phyloP scores from a whole-genome alignment of 2,329 filamentous ascomycete species.

The Ascochyta clinopodiicola region DNA sequence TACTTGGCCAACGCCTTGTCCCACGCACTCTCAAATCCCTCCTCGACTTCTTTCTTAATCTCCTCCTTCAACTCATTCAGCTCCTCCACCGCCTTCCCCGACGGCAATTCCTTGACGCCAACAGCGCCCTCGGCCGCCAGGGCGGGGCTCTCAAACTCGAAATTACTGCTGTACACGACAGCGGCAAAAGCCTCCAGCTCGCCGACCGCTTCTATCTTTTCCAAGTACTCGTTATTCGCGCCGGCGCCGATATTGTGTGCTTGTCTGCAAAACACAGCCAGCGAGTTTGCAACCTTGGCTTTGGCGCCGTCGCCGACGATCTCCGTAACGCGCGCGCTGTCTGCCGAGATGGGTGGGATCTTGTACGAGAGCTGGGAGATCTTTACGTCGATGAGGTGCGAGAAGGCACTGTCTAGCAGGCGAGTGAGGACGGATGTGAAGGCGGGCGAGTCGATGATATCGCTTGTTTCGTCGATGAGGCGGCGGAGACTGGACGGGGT shows the following conservation, averaged over 20 bases:
- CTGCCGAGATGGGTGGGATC: constrained; percentile 54
- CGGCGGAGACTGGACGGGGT: constrained; percentile 70
- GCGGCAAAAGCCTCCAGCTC: constrained; percentile 85
- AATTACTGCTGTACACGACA: constrained; percentile 87
- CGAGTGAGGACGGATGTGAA: constrained; percentile 87
- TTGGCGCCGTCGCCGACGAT: constrained; percentile 59
- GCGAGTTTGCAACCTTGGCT: constrained; percentile 83
- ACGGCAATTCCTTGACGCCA: background rate
- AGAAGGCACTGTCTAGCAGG: constrained; percentile 87
- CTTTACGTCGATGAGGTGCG: constrained; percentile 81
- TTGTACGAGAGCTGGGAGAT: constrained; percentile 82
- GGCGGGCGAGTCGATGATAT: constrained; percentile 90
- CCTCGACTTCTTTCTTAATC: constrained; percentile 49
- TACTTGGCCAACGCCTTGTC: constrained; percentile 64
- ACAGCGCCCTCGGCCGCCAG: constrained; percentile 19
- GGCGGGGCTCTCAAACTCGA: constrained; percentile 59
- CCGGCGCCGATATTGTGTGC: constrained; percentile 84
- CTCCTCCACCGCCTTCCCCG: constrained; percentile 50
- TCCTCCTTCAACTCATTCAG: constrained; percentile 60
- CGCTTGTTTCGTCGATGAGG: constrained; percentile 92
- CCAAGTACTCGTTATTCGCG: constrained; percentile 57
- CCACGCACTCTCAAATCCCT: constrained; percentile 73
- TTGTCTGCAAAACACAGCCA: constrained; percentile 89
- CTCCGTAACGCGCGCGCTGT: constrained; percentile 57
- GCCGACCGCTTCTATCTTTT: constrained; percentile 75